Percentiles rank a stretch among this genome's conserved stretches.
These are phyloP conservation scores for Exophiala alcalophila DNA, from an alignment of 2,329 filamentous ascomycete species.

Conservation along the genomic window DNA sequence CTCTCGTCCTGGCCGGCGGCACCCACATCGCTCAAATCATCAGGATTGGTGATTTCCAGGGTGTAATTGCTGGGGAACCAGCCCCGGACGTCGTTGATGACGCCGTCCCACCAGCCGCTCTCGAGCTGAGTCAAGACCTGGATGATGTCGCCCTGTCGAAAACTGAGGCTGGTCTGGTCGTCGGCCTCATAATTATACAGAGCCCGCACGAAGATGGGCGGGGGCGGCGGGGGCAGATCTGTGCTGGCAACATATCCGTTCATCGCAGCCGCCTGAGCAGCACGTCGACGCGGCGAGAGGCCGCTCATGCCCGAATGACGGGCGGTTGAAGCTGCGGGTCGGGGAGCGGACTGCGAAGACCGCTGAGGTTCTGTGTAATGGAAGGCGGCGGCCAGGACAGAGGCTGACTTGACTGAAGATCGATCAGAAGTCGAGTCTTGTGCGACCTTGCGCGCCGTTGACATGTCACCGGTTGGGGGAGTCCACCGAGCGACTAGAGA, in stretches of 20 bases:
- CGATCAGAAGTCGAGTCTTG: conserved; percentile 19
- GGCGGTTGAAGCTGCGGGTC: conserved; percentile 10
- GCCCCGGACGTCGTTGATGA: conserved; percentile 92
- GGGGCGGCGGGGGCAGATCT: conserved; percentile 40
- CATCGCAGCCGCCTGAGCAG: conserved; percentile 39
- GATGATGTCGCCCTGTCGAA: conserved; percentile 94
- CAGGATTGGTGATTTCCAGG: conserved; percentile 69
- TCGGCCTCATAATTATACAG: conserved; percentile 98
- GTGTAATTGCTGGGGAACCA: conserved; percentile 99
- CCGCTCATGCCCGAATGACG: conserved; percentile 21
- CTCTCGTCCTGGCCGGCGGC: conserved; percentile 47
- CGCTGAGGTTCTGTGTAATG: conserved; percentile 40
- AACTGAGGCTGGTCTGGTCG: conserved; percentile 93
- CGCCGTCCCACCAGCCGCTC: conserved; percentile 99
- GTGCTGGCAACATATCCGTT: conserved; percentile 50
- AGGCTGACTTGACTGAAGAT: conserved; percentile 23
- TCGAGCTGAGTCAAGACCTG: conserved; percentile 98
- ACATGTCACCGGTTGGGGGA: conserved; percentile 20
- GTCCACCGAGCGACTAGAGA: conserved; percentile 5
- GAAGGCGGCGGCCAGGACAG: conserved; percentile 37
- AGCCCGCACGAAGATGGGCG: conserved; percentile 80
- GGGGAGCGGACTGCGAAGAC: conserved; percentile 14
- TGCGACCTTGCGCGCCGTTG: conserved; percentile 21
- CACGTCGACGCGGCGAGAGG: conserved; percentile 29
- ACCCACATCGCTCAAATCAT: conserved; percentile 57